Evolutionary conservation across 257 asterid genomes (phyloP).

Genomic region (Rauvolfia tetraphylla): DNA sequence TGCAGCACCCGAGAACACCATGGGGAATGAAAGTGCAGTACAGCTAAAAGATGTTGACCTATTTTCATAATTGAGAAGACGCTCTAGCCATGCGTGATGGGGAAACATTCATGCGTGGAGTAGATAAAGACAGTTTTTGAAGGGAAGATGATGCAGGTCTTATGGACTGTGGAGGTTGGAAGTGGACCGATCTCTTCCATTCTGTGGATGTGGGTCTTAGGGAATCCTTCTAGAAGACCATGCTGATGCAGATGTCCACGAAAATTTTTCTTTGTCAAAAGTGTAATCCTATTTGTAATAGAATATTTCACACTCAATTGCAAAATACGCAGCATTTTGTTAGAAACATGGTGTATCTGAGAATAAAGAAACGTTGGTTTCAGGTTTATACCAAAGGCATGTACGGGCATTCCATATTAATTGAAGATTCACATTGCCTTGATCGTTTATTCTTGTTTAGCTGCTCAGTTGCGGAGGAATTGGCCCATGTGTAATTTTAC

Average conservation of each 20-base stretch:
- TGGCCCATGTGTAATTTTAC: too few relatives aligned
- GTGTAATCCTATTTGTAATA: neutral
- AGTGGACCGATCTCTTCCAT: slow-evolving; percentile 5
- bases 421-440: neutral
- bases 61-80: slow-evolving; percentile 7
- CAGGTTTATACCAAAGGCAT: neutral
- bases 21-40: slow-evolving; percentile 14
- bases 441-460: too few relatives aligned
- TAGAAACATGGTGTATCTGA: neutral
- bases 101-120: slow-evolving; percentile 15
- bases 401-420: neutral
- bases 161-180: slow-evolving; percentile 11
- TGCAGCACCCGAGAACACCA: neutral
- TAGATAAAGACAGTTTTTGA: slow-evolving; percentile 14
- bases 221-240: slow-evolving; percentile 23
- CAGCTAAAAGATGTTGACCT: slow-evolving; percentile 24
- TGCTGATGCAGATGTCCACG: slow-evolving; percentile 18
- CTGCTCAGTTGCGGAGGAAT: too few relatives aligned
- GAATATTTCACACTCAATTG: neutral
- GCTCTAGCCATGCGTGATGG: slow-evolving; percentile 11
- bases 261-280: slow-evolving; percentile 7
- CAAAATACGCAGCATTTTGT: neutral
- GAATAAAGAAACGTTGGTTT: neutral
- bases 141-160: slow-evolving; percentile 20
- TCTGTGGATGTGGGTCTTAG: slow-evolving; percentile 18